Percentiles rank a stretch among this genome's conserved stretches.
Evolutionary conservation across 2,329 filamentous ascomycete genomes (phyloP).

Genomic region (Hypoxylon sp.): DNA sequence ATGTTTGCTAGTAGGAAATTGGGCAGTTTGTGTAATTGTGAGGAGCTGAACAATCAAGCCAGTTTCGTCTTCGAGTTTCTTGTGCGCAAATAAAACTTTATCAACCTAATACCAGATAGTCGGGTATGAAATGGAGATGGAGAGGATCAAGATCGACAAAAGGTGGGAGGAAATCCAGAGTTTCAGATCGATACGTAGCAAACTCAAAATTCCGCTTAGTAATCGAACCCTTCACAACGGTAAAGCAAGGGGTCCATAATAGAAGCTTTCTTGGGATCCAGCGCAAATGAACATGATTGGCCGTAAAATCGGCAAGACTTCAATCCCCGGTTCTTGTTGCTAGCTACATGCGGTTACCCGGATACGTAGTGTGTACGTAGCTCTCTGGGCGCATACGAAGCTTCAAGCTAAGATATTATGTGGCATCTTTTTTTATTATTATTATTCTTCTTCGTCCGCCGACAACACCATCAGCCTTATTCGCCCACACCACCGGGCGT

Average conservation of each 20-base stretch:
- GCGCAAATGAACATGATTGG: slow-evolving; percentile 18
- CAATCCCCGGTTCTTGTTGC: too few relatives aligned
- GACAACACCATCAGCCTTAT: slow-evolving; percentile 23
- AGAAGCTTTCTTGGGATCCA: slow-evolving; percentile 18
- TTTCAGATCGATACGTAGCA: slow-evolving; percentile 9
- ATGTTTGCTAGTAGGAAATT: too few relatives aligned
- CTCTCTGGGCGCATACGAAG: background rate
- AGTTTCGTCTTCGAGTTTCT: background rate
- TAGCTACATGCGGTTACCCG: too few relatives aligned
- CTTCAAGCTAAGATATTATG: slow-evolving; percentile 1
- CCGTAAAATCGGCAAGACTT: slow-evolving; percentile 5
- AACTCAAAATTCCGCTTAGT: slow-evolving; percentile 1
- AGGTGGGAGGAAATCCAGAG: too few relatives aligned
- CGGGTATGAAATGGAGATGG: background rate
- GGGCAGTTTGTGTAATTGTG: too few relatives aligned
- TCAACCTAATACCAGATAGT: background rate
- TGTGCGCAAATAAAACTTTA: slow-evolving; percentile 1
- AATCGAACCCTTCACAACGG: background rate
- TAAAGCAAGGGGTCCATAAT: slow-evolving; percentile 17
- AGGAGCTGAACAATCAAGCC: slow-evolving; percentile 6
- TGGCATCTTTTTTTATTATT: slow-evolving; percentile 10
- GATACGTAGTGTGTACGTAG: too few relatives aligned
- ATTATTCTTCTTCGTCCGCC: slow-evolving; percentile 8
- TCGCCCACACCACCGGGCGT: slow-evolving; percentile 18
- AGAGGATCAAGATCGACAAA: too few relatives aligned